Evolutionary conservation across 495 filamentous ascomycete genomes (phyloP).

Genomic region (Penicillium malachiteum): DNA sequence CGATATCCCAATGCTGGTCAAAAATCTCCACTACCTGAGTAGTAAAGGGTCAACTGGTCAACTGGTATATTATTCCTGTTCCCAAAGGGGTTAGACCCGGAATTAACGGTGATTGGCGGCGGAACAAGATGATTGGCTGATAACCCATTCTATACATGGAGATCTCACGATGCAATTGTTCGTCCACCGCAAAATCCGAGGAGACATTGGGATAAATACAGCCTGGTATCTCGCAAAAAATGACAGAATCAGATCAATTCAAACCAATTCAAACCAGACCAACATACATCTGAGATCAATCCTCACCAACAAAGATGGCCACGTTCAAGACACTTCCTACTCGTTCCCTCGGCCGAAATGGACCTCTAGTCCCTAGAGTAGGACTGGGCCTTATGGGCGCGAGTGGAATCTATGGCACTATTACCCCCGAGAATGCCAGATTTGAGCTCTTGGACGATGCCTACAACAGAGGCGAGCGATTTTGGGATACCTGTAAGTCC

Average conservation of each 20-base stretch:
- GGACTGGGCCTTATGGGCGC: conserved; percentile 60
- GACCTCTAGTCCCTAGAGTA: conserved; percentile 53
- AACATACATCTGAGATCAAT: neutral
- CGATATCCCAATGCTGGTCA: no score
- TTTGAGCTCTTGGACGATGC: conserved; percentile 46
- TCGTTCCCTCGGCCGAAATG: conserved; percentile 52
- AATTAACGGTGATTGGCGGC: conserved; percentile 14
- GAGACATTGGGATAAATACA: neutral
- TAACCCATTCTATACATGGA: neutral
- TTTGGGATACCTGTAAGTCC: conserved; percentile 54
- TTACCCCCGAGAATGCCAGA: conserved; percentile 34
- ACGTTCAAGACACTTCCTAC: conserved; percentile 23
- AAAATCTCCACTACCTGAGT: no score
- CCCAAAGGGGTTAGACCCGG: neutral
- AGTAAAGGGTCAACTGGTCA: neutral
- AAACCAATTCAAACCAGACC: no score
- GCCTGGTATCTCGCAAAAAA: neutral
- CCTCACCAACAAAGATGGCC: conserved; percentile 2
- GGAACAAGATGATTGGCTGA: conserved; percentile 8
- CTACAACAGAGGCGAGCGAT: conserved; percentile 51
- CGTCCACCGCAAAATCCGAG: conserved; percentile 12
- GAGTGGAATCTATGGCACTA: conserved; percentile 45
- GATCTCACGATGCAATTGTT: neutral
- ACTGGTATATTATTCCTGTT: neutral
- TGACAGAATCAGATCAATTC: no score